A percentile compares a stretch with the other conserved stretches of the same genome.
Evolutionary conservation across 2,329 filamentous ascomycete species (phyloP).

Genomic region (Penicillium brevicompactum): DNA sequence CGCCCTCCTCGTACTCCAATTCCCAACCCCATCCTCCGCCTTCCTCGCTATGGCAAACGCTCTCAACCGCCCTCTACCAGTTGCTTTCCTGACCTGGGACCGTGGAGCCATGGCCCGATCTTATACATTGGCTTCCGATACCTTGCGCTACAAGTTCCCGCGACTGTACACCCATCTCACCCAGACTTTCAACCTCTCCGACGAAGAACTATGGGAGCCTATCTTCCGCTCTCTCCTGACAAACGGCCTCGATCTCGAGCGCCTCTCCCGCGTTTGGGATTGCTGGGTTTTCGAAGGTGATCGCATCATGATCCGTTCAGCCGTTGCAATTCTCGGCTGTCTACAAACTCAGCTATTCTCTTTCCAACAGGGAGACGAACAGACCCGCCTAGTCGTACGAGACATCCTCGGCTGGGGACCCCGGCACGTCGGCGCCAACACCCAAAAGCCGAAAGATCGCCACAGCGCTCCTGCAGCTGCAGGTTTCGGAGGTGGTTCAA

Average conservation of each 20-base stretch:
- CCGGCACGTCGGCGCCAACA: conserved; percentile 31
- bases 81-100: conserved; percentile 63
- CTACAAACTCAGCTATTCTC: conserved; percentile 46
- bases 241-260: conserved; percentile 55
- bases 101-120: conserved; percentile 57
- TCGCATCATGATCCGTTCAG: conserved; percentile 48
- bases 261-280: conserved; percentile 61
- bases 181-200: conserved; percentile 41
- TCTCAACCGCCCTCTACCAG: conserved; percentile 62
- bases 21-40: conserved; percentile 54
- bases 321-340: conserved; percentile 47
- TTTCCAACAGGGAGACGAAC: conserved; percentile 39
- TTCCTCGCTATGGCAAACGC: conserved; percentile 64
- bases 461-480: conserved; percentile 39
- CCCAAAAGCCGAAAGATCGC: conserved; percentile 34
- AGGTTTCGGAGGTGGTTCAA: conserved; percentile 39
- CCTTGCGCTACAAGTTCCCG: conserved; percentile 61
- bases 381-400: conserved; percentile 36
- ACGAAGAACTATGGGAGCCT: conserved; percentile 53
- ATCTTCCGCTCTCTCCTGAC: conserved; percentile 58
- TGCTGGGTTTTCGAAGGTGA: conserved; percentile 65
- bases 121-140: conserved; percentile 58
- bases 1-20: conserved; percentile 60
- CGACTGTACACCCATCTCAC: conserved; percentile 56
- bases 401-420: conserved; percentile 43